Evolutionary conservation across 1,139 yeast genomes (phyloP), one percentile per base, ranked within the genome.

Genomic region (Meyerozyma elateridarum): DNA sequence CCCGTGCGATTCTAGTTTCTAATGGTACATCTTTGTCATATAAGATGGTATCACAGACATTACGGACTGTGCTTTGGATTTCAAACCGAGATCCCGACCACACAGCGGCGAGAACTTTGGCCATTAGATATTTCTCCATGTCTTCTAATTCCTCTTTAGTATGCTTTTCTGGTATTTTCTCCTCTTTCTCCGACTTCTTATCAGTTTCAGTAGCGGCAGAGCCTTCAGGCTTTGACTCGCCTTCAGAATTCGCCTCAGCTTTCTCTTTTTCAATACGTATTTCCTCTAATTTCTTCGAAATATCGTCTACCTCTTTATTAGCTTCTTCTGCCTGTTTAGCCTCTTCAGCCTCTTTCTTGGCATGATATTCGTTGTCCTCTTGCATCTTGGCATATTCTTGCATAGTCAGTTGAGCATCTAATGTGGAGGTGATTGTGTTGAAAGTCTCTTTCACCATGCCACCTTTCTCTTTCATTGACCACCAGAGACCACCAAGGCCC

Each of bases 11-110:
- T 33, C 91, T 70, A 40, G 75, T 77, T 5, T 59, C 56, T 25
- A 73, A 52, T 2, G 76, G 61, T 5, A 77, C 84, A 1, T 65
- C 62, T 32, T 67, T 59, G 51, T 83, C 85, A 44, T 82, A 82
- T 33, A 91, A 64, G 4, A 88, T 80, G 29, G 59, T 61, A 51
- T 88, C 95, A 54, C 96, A 89, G 11, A 89, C 96, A 15, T 77
- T 85, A 37, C 96, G 65, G 21, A 87, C 68, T 1, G 95, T 85
- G n/a, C 91, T 75, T 51, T 85, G 91, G 36, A 89, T 84, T 56
- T 89, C 98, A 55, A 79, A 81, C 47, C 79, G 79, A 15, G 96
- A 85, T 1, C 96, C 97, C 31, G 83, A 81, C 98, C 98, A 89
- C 7, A 96, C 95, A 0, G 96, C 96, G 4, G 93, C 89, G 31